Percentiles rank a stretch among this genome's conserved stretches.
Evolutionary conservation across 768 basidiomycete species (phyloP).

Genomic region (Pulveroboletus sp.): DNA sequence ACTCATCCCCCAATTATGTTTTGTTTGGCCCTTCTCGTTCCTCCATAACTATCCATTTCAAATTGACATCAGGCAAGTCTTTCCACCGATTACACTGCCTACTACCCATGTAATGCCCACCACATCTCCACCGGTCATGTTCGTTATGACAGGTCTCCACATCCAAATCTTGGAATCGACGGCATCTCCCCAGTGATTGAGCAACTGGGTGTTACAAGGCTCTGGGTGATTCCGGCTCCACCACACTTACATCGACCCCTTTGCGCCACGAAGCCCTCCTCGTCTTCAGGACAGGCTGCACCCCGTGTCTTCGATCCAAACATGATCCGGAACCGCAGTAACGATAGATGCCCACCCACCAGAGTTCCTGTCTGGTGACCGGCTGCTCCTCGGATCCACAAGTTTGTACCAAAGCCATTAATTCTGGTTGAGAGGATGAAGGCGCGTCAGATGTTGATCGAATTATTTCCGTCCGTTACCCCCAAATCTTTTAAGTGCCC

Average conservation of each 20-base stretch:
- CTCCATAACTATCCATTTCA: too few relatives aligned
- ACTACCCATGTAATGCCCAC: slow-evolving; percentile 17
- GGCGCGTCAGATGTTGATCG: slow-evolving; percentile 6
- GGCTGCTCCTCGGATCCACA: slow-evolving; percentile 7
- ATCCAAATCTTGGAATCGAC: slow-evolving; percentile 10
- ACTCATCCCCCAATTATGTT: too few relatives aligned
- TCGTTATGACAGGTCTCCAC: slow-evolving; percentile 21
- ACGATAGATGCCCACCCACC: background rate
- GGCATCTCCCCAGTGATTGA: background rate
- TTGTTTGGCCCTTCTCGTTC: too few relatives aligned
- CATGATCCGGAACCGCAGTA: slow-evolving; percentile 5
- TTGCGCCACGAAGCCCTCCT: background rate
- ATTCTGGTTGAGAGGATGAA: slow-evolving; percentile 26
- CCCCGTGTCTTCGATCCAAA: background rate
- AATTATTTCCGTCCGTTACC: background rate
- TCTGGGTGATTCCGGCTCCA: background rate
- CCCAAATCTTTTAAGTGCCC: background rate
- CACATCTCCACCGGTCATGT: slow-evolving; percentile 13
- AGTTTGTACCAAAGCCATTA: slow-evolving; percentile 24
- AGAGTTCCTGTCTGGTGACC: background rate
- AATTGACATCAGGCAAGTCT: too few relatives aligned
- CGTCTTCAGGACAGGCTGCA: background rate
- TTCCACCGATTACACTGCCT: slow-evolving; percentile 1
- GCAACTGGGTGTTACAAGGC: background rate
- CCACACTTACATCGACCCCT: background rate